phyloP scores from a whole-genome alignment of 1,284 basidiomycete genomes.

The Austroboletus novae-zelandiae region DNA sequence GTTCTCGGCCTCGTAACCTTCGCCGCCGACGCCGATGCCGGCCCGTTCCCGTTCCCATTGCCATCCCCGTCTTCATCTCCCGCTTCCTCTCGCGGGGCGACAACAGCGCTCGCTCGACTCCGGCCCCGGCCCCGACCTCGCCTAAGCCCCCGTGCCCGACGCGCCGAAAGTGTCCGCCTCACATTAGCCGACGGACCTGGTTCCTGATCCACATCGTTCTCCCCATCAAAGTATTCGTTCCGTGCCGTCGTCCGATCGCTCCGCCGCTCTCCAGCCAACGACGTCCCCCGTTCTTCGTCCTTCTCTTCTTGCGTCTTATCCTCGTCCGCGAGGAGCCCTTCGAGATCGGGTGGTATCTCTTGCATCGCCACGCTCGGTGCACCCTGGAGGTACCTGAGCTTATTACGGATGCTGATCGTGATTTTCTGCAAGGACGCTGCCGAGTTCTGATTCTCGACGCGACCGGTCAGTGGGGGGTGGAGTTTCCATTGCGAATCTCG shows the following conservation, averaged over 20 bases:
- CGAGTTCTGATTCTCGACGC: slow-evolving; percentile 93
- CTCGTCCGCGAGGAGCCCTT: slow-evolving; percentile 77
- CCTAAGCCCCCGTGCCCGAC: slow-evolving; percentile 30
- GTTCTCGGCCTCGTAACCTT: slow-evolving; percentile 12
- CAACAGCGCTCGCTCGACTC: slow-evolving; percentile 18
- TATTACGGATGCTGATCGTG: slow-evolving; percentile 82
- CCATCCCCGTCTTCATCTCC: slow-evolving; percentile 22
- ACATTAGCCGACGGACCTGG: slow-evolving; percentile 26
- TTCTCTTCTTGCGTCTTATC: slow-evolving; percentile 69
- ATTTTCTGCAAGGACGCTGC: slow-evolving; percentile 83
- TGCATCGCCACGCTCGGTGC: slow-evolving; percentile 97
- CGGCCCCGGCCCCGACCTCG: slow-evolving; percentile 32
- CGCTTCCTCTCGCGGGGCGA: slow-evolving; percentile 6
- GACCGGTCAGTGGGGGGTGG: slow-evolving; percentile 88
- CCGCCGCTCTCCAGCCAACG: slow-evolving; percentile 55
- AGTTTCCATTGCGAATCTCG: slow-evolving; percentile 87
- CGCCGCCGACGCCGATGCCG: not conserved
- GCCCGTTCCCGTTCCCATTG: slow-evolving; percentile 20
- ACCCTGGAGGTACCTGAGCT: slow-evolving; percentile 90
- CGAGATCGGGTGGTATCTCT: slow-evolving; percentile 91
- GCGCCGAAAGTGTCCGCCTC: slow-evolving; percentile 13
- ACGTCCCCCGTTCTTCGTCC: slow-evolving; percentile 63
- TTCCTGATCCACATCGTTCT: slow-evolving; percentile 61
- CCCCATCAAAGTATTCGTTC: slow-evolving; percentile 75
- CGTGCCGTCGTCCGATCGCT: slow-evolving; percentile 48